Evolutionary conservation across 768 basidiomycete genomes (phyloP), one percentile per base, ranked within the genome.

Genomic region (Fistulinella prunicolor): DNA sequence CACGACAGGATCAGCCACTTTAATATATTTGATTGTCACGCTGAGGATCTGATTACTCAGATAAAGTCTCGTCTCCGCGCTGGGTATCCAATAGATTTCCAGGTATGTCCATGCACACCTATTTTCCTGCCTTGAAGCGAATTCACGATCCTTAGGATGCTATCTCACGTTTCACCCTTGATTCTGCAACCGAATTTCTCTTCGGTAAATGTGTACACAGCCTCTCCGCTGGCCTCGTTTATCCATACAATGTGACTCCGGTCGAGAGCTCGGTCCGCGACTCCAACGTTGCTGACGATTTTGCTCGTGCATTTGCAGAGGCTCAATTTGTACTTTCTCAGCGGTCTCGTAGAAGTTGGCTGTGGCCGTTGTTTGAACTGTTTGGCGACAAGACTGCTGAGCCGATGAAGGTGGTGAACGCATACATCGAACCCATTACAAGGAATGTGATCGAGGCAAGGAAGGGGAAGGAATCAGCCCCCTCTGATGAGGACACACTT

Each of bases 111-210:
- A 9, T 41, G 14, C 28, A 1, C 13, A 3, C 23, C 19, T 23
- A 13, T 36, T 14, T 43, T 44, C 14, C 3, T 45, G n/a, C 16
- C 28, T 37, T 38, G 26, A 42, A 5, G 12, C 17, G 36, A 34
- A 19, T 29, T 28, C 36, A 9, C 41, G 23, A 38, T 29, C 21
- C 21, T 13, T 47, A 80, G 76, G 82, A 83, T 55, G 64, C 81
- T 3, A 76, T 82, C 58, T 75, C 73, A 3, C 74, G 82, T 2
- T 85, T 84, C 59, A 83, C 83, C 0, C 74, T 86, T 20, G 85
- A 86, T 65, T 74, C 80, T 2, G 82, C 82, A 2, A 78, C 81
- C 0, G 81, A 83, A 46, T 84, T 84, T 57, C 73, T 86, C 29
- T 84, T 85, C 45, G 83, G 83, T 2, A 68, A 68, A 42, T 78